Conservation (phyloP, 75 land plant species). For the Larix kaempferi region DNA sequence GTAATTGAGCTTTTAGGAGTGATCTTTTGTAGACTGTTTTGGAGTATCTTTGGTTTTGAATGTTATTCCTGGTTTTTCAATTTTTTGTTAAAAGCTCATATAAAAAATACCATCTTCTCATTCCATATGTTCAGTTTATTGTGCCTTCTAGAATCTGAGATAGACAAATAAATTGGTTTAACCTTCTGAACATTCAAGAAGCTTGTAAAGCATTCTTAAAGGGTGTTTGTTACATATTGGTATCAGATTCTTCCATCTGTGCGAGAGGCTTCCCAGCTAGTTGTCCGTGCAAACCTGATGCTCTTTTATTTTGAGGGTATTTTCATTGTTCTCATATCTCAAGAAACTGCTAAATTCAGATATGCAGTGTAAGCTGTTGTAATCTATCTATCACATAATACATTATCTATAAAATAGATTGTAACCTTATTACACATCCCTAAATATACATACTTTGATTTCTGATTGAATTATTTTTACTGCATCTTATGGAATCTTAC, state of each 20-base stretch:
- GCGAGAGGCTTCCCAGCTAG: slow-evolving; percentile 63
- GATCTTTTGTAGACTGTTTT: not conserved
- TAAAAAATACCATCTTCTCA: not conserved
- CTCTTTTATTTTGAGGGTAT: slow-evolving; percentile 99
- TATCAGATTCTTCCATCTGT: slow-evolving; percentile 75
- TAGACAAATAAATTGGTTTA: slow-evolving; percentile 6
- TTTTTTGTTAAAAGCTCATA: not conserved
- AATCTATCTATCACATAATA: not conserved
- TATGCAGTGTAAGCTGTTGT: not conserved
- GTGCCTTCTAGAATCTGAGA: not conserved
- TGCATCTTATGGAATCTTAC: not conserved
- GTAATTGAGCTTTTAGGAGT: not conserved
- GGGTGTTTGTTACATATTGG: not conserved
- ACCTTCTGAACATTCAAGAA: slow-evolving; percentile 1
- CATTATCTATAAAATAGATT: not conserved
- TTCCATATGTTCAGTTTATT: slow-evolving; percentile 2
- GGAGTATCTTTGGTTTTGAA: not conserved
- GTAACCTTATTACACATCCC: not conserved
- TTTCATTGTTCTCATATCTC: slow-evolving; percentile 2
- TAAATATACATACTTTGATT: not conserved
- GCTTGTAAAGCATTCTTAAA: slow-evolving; percentile 8
- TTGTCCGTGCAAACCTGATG: slow-evolving; percentile 89
- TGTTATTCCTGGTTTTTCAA: not conserved
- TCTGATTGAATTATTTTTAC: not conserved
- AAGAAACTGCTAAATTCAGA: not conserved